Evolutionary conservation across 2,329 filamentous ascomycete genomes (phyloP).

Genomic region (Xylaria sp.): DNA sequence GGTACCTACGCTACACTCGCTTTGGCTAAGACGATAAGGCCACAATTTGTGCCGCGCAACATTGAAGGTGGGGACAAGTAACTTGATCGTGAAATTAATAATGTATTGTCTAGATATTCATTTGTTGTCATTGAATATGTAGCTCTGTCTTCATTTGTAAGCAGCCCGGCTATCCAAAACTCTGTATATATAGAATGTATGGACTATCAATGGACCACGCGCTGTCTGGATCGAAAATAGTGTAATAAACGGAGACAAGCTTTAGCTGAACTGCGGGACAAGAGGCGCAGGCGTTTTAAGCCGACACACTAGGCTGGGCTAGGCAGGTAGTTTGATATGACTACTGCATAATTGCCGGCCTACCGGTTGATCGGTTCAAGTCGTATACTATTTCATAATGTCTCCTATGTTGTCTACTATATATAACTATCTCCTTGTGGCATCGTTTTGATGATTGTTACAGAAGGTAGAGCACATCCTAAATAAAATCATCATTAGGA

Average conservation of each 20-base stretch:
- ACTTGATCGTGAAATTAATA: slow-evolving; percentile 7
- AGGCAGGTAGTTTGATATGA: slow-evolving; percentile 18
- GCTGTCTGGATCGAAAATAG: not conserved
- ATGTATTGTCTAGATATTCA: not conserved
- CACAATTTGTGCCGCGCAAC: not conserved
- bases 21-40: not conserved
- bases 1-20: slow-evolving; percentile 10
- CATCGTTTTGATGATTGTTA: not conserved
- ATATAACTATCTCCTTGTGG: not conserved
- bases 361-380: not conserved
- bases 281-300: slow-evolving; percentile 16
- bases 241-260: not conserved
- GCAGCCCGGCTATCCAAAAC: too few species aligned
- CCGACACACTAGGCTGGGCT: slow-evolving; percentile 8
- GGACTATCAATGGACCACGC: not conserved
- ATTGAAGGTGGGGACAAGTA: not conserved
- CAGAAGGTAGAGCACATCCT: not conserved
- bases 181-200: not conserved
- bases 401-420: not conserved
- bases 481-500: not conserved
- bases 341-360: not conserved
- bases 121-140: not conserved
- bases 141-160: not conserved
- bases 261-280: slow-evolving; percentile 12
- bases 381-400: not conserved